phyloP scores from a whole-genome alignment of 176 grass and related monocot genomes.

The sorghum (Sorghum bicolor) region Sorghum_bicolor_NCBIv3 NC_012873.2:55703001-55703500 shows the following conservation, averaged over 20 bases:
- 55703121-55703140: conserved; percentile 94
- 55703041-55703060: conserved; percentile 90
- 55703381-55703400: conserved; percentile 86
- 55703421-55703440: conserved; percentile 90
- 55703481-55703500: conserved; percentile 96
- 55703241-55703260: conserved; percentile 92
- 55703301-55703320: conserved; percentile 93
- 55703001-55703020: conserved; percentile 91
- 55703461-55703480: conserved; percentile 98
- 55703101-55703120: conserved; percentile 94
- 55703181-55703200: conserved; percentile 92
- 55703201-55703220: conserved; percentile 53
- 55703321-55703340: conserved; percentile 98
- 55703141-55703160: conserved; percentile 82
- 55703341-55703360: conserved; percentile 91
- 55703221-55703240: conserved; percentile 88
- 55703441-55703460: conserved; percentile 96
- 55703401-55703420: conserved; percentile 97
- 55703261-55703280: conserved; percentile 87
- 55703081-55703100: conserved; percentile 92
- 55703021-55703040: conserved; percentile 86
- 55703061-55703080: conserved; percentile 77
- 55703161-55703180: conserved; percentile 93
- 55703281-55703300: conserved; percentile 99
- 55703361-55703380: conserved; percentile 94